Evolutionary conservation across 352 stramenopile genomes (phyloP).

Genomic region (Globisporangium viniferum): DNA sequence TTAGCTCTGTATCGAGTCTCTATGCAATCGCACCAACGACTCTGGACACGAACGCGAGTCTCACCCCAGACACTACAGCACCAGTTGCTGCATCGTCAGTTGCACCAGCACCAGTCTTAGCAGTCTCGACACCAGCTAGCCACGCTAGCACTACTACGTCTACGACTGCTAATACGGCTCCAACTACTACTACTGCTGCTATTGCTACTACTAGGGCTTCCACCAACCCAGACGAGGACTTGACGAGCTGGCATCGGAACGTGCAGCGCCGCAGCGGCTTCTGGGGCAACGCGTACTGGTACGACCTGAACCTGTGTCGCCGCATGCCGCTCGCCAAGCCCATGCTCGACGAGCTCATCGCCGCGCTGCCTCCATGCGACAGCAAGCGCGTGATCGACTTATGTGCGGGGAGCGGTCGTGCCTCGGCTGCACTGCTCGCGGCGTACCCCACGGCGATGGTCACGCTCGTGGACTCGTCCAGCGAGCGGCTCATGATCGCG

Average conservation of each 20-base stretch:
- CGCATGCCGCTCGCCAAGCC: slow-evolving; percentile 58
- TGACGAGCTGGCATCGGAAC: slow-evolving; percentile 52
- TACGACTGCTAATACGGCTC: not conserved
- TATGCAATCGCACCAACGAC: not conserved
- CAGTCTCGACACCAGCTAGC: not conserved
- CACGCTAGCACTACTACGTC: not conserved
- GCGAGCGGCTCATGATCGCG: slow-evolving; percentile 54
- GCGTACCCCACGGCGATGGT: slow-evolving; percentile 62
- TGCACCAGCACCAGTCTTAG: not conserved
- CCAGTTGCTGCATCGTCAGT: not conserved
- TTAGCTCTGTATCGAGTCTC: not conserved
- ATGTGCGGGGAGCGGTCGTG: slow-evolving; percentile 62
- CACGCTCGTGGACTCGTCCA: slow-evolving; percentile 55
- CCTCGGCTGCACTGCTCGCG: slow-evolving; percentile 41
- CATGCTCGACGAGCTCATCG: slow-evolving; percentile 60
- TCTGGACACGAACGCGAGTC: not conserved
- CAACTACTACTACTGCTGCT: not conserved
- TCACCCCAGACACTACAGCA: not conserved
- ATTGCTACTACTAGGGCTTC: no score
- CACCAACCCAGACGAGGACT: not conserved
- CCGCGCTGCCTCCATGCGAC: slow-evolving; percentile 59
- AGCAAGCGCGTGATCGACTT: slow-evolving; percentile 58
- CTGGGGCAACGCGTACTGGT: slow-evolving; percentile 76
- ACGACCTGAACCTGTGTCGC: slow-evolving; percentile 62
- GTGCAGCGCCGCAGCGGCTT: slow-evolving; percentile 63